phyloP scores from a whole-genome alignment of 192 early-diverging fungal species.

The Coemansia sp. region DNA sequence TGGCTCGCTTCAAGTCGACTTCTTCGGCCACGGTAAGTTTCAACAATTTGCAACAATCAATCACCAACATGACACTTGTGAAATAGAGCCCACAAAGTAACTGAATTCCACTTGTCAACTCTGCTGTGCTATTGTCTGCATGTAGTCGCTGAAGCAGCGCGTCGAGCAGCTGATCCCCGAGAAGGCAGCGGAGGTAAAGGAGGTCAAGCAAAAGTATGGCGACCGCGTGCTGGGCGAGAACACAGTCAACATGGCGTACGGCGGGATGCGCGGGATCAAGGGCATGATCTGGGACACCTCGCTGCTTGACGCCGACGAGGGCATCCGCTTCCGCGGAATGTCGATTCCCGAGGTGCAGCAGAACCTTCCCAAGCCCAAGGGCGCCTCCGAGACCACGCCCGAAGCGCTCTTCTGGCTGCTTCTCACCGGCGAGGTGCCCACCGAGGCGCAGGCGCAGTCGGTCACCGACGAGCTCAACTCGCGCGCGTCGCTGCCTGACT shows the following conservation, averaged over 20 bases:
- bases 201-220: conserved; percentile 89
- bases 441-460: conserved; percentile 83
- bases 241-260: conserved; percentile 96
- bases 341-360: conserved; percentile 97
- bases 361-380: conserved; percentile 83
- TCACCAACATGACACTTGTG: background rate
- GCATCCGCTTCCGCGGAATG: conserved; percentile 96
- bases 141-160: conserved; percentile 82
- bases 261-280: conserved; percentile 99
- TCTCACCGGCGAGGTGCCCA: conserved; percentile 96
- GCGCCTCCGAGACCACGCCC: conserved; percentile 92
- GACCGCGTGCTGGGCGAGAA: conserved; percentile 87
- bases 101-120: background rate
- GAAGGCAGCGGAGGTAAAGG: conserved; percentile 95
- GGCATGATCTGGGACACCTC: conserved; percentile 98
- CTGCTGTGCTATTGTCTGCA: background rate
- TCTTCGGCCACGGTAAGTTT: conserved; percentile 60
- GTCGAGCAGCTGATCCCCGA: conserved; percentile 92
- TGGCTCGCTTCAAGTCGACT: conserved; percentile 59
- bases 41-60: background rate
- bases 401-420: conserved; percentile 99
- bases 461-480: conserved; percentile 97
- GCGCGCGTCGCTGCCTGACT: conserved; percentile 85
- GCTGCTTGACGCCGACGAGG: conserved; percentile 96
- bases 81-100: background rate